A percentile compares a stretch with the other conserved stretches of the same genome.
Evolutionary conservation across 2,329 filamentous ascomycete species (phyloP).

Genomic region (Rhexocercosporidium sp.): DNA sequence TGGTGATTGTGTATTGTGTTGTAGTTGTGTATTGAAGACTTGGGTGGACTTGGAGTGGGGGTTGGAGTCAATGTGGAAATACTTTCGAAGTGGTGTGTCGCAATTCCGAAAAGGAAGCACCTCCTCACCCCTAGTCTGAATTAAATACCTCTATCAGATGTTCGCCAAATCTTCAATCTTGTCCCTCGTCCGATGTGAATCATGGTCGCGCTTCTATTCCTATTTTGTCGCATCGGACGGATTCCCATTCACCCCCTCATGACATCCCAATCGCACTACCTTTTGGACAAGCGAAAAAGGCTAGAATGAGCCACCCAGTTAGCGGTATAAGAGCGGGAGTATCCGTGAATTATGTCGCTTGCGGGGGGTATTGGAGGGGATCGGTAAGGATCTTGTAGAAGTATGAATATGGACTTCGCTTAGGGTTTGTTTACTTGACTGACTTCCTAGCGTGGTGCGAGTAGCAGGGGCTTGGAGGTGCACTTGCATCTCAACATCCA

Average conservation of each 20-base stretch:
- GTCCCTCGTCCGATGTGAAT: not conserved
- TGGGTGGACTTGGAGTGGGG: too few species aligned
- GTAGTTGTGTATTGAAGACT: not conserved
- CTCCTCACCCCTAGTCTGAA: not conserved
- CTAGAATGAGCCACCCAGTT: not conserved
- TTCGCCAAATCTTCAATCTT: not conserved
- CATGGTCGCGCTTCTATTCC: not conserved
- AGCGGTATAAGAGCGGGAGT: not conserved
- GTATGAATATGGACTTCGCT: not conserved
- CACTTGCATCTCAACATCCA: not conserved
- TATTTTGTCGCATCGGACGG: not conserved
- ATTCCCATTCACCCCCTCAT: not conserved
- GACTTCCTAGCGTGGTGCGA: not conserved
- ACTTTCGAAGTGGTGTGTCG: not conserved
- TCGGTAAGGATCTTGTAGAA: not conserved
- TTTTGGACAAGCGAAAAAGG: not conserved
- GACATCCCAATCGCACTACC: not conserved
- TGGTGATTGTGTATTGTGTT: not conserved
- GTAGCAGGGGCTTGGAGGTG: not conserved
- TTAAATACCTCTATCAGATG: too few species aligned
- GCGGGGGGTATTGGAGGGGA: not conserved
- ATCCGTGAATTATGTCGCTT: not conserved
- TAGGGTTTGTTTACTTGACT: not conserved
- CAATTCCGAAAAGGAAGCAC: not conserved
- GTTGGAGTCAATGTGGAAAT: not conserved